Conservation (phyloP, 495 filamentous ascomycete genomes). For the Alectoria sarmentosa region DNA sequence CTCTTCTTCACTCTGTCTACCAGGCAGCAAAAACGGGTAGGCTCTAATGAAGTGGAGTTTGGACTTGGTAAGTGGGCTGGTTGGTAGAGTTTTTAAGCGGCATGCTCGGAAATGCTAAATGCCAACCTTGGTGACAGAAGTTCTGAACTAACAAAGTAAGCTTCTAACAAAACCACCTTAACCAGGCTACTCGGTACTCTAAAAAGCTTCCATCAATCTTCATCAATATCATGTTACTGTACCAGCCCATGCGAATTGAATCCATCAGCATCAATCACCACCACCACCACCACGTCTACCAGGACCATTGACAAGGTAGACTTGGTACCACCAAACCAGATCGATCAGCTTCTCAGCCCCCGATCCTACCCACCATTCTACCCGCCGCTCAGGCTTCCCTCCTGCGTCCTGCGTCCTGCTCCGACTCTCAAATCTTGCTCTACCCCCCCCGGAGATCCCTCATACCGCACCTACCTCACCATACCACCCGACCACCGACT, state of each 20-base stretch:
- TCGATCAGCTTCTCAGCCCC: not conserved
- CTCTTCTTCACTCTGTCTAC: not conserved
- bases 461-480: no score
- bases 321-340: not conserved
- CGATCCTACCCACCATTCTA: not conserved
- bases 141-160: no score
- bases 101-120: slow-evolving; percentile 3
- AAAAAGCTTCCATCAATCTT: slow-evolving; percentile 5
- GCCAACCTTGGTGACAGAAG: not conserved
- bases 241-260: no score
- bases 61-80: not conserved
- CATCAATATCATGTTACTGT: no score
- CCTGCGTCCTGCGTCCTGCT: not conserved
- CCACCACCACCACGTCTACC: no score
- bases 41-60: no score
- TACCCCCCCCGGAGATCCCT: not conserved
- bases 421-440: not conserved
- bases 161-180: not conserved
- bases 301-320: no score
- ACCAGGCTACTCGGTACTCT: not conserved
- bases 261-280: not conserved
- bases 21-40: not conserved
- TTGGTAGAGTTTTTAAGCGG: not conserved
- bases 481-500: not conserved
- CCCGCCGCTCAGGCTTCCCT: not conserved